Conservation (phyloP, 2,329 filamentous ascomycete species). For the Aspergillus sergii region DNA sequence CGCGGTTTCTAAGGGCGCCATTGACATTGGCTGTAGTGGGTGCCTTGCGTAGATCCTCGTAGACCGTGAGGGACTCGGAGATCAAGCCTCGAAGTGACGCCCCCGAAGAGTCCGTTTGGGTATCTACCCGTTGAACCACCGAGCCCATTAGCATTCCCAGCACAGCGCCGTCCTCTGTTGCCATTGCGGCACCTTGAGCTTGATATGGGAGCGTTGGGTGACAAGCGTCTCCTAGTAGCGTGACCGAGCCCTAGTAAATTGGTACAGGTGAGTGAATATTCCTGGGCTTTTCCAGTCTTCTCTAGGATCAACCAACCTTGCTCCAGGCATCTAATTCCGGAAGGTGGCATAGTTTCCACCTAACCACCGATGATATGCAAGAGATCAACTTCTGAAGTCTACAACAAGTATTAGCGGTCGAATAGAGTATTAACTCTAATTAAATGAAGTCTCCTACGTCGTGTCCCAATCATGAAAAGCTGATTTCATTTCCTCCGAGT, state of each 20-base stretch:
- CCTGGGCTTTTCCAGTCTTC: too few relatives aligned
- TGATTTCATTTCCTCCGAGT: slow-evolving; percentile 60
- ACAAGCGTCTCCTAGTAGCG: slow-evolving; percentile 57
- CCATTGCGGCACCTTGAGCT: slow-evolving; percentile 67
- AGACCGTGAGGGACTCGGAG: background rate
- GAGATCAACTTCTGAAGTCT: slow-evolving; percentile 38
- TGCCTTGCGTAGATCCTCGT: slow-evolving; percentile 20
- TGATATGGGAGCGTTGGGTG: slow-evolving; percentile 65
- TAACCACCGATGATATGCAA: slow-evolving; percentile 60
- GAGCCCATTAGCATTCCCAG: slow-evolving; percentile 56
- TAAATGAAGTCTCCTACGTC: slow-evolving; percentile 6
- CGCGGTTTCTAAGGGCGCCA: slow-evolving; percentile 19
- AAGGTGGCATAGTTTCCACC: slow-evolving; percentile 65
- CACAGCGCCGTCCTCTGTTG: slow-evolving; percentile 67
- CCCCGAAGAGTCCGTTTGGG: too few relatives aligned
- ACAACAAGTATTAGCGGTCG: background rate
- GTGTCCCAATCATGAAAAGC: slow-evolving; percentile 66
- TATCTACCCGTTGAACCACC: slow-evolving; percentile 43
- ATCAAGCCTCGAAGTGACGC: too few relatives aligned
- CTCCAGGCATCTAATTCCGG: slow-evolving; percentile 46
- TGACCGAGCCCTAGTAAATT: slow-evolving; percentile 11
- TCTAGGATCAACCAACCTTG: slow-evolving; percentile 8
- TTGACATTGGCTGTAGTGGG: slow-evolving; percentile 22
- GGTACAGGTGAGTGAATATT: background rate
- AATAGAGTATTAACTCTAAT: background rate